Base-by-base conservation (phyloP, 345 rosid species). In the Arabis alpina region DNA sequence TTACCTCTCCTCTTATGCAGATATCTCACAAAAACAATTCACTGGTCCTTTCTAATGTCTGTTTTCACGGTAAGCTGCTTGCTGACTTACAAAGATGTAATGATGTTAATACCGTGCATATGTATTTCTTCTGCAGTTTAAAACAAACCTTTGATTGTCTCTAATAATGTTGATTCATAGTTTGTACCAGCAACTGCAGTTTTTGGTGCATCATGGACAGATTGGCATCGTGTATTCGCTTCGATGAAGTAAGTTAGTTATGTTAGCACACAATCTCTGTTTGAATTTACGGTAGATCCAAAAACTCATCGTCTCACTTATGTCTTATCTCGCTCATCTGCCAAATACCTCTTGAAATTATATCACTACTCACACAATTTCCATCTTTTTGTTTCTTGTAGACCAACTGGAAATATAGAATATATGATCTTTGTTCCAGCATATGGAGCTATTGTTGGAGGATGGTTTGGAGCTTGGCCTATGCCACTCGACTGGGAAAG, bases 401-500 rank as follows among this genome's bases (percentile, higher is more conserved):
- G 97, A 82, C 87, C 92, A 67, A 65, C 64, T 48, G 77, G 74
- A 66, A 53, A 83, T 16, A 14, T 87, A 60, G 92, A 93, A 57
- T 85, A 79, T 70, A 87, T 93, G 92, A 63, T 86, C 60, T 74
- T 90, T 14, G 56, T 85, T 50, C 97, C 97, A 54, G 91, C 96
- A 23, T 87, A 86, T 69, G 92, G 96, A 73, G 88, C 92, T 54
- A 61, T 86, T 28, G 62, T 89, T 79, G 98, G 97, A 76, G 97
- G 88, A 45, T 91, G 98, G 96, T 84, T 91, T 75, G 98, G 98
- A 51, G 94, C 97, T 74, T 93, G 96, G 97, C 97, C 98, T 27
- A 91, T 93, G 98, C 97, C 97, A 10, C 94, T 91, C 64, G 98
- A 93, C 79, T 93, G 98, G 98, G 96, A 93, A 75, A 85, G 89